These are phyloP conservation scores for Penicillium brevicompactum DNA, from an alignment of 2,329 filamentous ascomycete species.

Conservation along the genomic window DNA sequence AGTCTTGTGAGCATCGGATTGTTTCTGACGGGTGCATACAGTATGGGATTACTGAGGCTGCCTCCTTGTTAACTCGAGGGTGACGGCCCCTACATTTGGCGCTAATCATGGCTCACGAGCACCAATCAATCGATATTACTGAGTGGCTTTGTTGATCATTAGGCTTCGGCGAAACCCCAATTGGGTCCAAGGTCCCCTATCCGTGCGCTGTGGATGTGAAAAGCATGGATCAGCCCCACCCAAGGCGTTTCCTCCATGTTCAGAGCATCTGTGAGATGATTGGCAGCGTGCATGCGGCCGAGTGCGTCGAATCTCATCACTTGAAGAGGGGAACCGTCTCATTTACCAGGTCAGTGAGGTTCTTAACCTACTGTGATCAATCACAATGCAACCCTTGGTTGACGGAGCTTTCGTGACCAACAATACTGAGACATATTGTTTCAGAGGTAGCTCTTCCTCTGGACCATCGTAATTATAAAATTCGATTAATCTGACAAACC, in stretches of 20 bases:
- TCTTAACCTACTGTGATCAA: too few relatives aligned
- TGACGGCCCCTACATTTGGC: conserved; percentile 3
- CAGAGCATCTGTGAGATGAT: conserved; percentile 4
- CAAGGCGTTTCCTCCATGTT: background rate
- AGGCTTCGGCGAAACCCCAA: conserved; percentile 1
- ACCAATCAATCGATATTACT: conserved; percentile 4
- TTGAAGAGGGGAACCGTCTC: conserved; percentile 2
- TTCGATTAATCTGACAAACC: too few relatives aligned
- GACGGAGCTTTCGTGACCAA: too few relatives aligned
- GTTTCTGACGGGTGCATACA: conserved; percentile 1
- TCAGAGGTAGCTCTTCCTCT: too few relatives aligned
- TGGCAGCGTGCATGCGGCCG: background rate
- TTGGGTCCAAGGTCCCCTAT: conserved; percentile 1
- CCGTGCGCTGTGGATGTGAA: conserved; percentile 3
- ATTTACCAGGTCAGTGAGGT: background rate
- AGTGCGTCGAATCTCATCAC: conserved; percentile 1
- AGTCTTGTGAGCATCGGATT: conserved; percentile 1
- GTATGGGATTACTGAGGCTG: conserved; percentile 2
- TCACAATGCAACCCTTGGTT: too few relatives aligned
- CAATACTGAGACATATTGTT: too few relatives aligned
- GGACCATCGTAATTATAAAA: too few relatives aligned
- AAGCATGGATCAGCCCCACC: conserved; percentile 3
- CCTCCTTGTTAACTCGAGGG: conserved; percentile 1
- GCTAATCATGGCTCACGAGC: conserved; percentile 3
- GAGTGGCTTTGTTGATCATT: conserved; percentile 5